Evolutionary conservation across 1,284 basidiomycete species (phyloP).

Genomic region (Papiliotrema laurentii): DNA sequence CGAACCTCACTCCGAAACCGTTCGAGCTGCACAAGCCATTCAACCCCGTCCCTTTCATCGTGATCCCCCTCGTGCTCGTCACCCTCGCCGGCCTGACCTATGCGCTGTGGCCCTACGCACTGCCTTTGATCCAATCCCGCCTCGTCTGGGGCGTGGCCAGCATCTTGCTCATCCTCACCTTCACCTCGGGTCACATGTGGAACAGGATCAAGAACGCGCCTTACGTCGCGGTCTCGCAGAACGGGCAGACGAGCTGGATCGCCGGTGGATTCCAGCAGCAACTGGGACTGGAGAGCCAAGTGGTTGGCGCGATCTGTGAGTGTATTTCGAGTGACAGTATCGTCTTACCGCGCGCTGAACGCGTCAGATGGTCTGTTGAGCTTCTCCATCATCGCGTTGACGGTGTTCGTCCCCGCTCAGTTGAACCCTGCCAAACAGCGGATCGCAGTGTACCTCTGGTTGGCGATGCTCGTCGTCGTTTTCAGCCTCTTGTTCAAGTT

Average conservation of each 20-base stretch:
- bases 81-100: constrained; percentile 18
- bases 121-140: constrained; percentile 65
- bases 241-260: constrained; percentile 67
- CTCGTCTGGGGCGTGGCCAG: constrained; percentile 59
- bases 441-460: constrained; percentile 84
- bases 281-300: constrained; percentile 86
- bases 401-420: constrained; percentile 74
- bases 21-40: constrained; percentile 46
- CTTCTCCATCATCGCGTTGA: constrained; percentile 76
- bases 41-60: constrained; percentile 52
- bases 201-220: constrained; percentile 83
- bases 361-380: constrained; percentile 73
- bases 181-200: constrained; percentile 95
- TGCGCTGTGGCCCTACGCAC: constrained; percentile 52
- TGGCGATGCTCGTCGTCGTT: constrained; percentile 71
- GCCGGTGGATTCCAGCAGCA: constrained; percentile 85
- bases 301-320: constrained; percentile 81
- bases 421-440: constrained; percentile 71
- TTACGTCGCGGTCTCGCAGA: constrained; percentile 54
- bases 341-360: background rate
- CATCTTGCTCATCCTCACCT: constrained; percentile 66
- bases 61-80: constrained; percentile 57
- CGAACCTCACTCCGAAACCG: constrained; percentile 55
- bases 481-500: constrained; percentile 84
- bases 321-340: constrained; percentile 20